phyloP scores from a whole-genome alignment of 2,329 filamentous ascomycete genomes.

The Bimuria novae-zelandiae region DNA sequence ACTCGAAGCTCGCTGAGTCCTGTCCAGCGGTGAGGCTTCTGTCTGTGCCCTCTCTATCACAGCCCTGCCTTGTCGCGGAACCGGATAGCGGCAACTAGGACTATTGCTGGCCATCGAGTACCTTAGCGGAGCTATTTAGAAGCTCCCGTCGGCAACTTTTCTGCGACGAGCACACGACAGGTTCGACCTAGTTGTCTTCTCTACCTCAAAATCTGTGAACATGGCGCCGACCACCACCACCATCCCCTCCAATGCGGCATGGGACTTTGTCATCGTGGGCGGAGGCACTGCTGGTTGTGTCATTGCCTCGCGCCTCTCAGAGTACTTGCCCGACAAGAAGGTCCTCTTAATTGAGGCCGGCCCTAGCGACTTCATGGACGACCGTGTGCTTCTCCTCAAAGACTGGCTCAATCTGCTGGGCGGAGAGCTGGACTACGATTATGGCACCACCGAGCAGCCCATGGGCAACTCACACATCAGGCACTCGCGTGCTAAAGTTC shows the following conservation, averaged over 20 bases:
- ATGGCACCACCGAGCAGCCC: conserved; percentile 85
- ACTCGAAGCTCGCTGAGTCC: neutral
- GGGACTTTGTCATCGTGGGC: conserved; percentile 84
- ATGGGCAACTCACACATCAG: conserved; percentile 90
- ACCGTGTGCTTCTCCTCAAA: conserved; percentile 82
- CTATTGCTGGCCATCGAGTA: neutral
- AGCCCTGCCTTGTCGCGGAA: conserved; percentile 9
- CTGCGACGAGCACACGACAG: conserved; percentile 2
- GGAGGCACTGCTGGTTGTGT: conserved; percentile 88
- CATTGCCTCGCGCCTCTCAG: conserved; percentile 75
- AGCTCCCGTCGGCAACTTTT: conserved; percentile 9
- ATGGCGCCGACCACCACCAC: conserved; percentile 65
- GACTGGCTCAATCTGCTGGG: conserved; percentile 86
- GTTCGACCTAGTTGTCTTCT: neutral
- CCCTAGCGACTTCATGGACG: conserved; percentile 86
- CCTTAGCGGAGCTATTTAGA: conserved; percentile 7
- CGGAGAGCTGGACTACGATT: conserved; percentile 87
- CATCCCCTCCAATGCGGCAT: conserved; percentile 66
- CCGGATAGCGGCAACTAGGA: conserved; percentile 6
- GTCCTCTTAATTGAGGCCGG: conserved; percentile 86
- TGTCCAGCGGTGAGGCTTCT: neutral
- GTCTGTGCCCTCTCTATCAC: neutral
- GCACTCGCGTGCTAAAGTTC: conserved; percentile 88
- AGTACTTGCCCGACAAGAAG: conserved; percentile 81
- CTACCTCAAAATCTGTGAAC: neutral